Evolutionary conservation across 805 yeast species (phyloP), one percentile per base, ranked within the genome.

Genomic region (Teunomyces lycoperdinae): DNA sequence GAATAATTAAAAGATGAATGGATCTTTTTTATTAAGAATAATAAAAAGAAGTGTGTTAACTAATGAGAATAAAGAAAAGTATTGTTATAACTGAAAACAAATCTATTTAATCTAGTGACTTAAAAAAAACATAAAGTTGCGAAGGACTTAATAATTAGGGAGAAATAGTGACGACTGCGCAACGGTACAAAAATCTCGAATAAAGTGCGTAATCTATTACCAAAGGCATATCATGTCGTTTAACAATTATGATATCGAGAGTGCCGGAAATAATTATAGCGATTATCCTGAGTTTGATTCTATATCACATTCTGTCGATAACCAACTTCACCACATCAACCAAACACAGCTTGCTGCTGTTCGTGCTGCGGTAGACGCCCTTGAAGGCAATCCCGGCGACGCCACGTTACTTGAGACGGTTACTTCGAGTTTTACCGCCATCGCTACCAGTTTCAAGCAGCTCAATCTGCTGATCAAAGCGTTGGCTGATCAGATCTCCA

Each of bases 281-380:
- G 78, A 73, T 50, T 68, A 60, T 48, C 77, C 77, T 9, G 73
- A 71, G 50, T 73, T 71, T 50, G 76, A 70, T 36, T 39, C 57
- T 5, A 47, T 58, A 17, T 63, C 71, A 3, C 58, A 59, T 13
- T 47, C 64, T 4, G 63, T 73, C 17, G 76, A 73, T 26, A 57
- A 60, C 44, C 55, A 56, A 11, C 61, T 72, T 29, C 56, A 57
- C 41, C 55, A 53, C 42, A 58, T 73, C 46, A 70, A 71, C 47
- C 55, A 58, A 32, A 55, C 43, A n/a, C 53, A 47, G 13, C 38
- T 50, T 47, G 49, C 38, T 63, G 34, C 54, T 36, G 11, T 44
- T 50, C 41, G 47, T 16, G 33, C 35, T 17, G 44, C 47, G 2
- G 17, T 50, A 5, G 28, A 32, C 24, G 43, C 43, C 26, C 36